phyloP scores from a whole-genome alignment of 495 filamentous ascomycete genomes.

The Aspergillus sclerotioniger region DNA sequence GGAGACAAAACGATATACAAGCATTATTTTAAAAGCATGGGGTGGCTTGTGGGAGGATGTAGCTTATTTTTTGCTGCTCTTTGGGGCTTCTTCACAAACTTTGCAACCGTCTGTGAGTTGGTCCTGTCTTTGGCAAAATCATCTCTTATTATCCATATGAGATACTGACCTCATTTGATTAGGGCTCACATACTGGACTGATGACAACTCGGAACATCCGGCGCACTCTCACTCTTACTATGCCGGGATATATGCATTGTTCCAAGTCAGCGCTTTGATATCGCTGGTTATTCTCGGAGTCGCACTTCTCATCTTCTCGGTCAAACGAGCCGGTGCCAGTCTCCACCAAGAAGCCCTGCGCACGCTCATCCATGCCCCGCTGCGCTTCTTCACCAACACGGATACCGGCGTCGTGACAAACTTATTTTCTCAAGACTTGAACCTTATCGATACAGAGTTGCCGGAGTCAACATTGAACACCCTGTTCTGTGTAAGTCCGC shows the following conservation, averaged over 20 bases:
- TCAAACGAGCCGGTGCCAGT: slow-evolving; percentile 8
- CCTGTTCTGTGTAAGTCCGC: neutral
- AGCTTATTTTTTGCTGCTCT: slow-evolving; percentile 20
- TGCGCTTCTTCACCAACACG: slow-evolving; percentile 38
- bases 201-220: slow-evolving; percentile 24
- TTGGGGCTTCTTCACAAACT: slow-evolving; percentile 37
- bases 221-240: slow-evolving; percentile 32
- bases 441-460: slow-evolving; percentile 39
- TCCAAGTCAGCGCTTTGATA: slow-evolving; percentile 23
- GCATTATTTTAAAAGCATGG: slow-evolving; percentile 36
- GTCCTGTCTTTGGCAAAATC: no score
- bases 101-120: slow-evolving; percentile 27
- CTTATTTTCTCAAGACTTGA: slow-evolving; percentile 44
- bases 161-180: no score
- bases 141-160: no score
- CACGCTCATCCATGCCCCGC: slow-evolving; percentile 16
- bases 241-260: slow-evolving; percentile 31
- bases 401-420: slow-evolving; percentile 42
- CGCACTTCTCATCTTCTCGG: no score
- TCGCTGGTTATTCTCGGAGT: slow-evolving; percentile 11
- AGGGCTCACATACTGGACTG: slow-evolving; percentile 36
- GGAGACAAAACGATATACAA: no score
- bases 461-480: slow-evolving; percentile 15
- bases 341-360: slow-evolving; percentile 14
- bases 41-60: no score